phyloP scores from a whole-genome alignment of 805 yeast species.

The Helenozyma baotianmanensis region DNA sequence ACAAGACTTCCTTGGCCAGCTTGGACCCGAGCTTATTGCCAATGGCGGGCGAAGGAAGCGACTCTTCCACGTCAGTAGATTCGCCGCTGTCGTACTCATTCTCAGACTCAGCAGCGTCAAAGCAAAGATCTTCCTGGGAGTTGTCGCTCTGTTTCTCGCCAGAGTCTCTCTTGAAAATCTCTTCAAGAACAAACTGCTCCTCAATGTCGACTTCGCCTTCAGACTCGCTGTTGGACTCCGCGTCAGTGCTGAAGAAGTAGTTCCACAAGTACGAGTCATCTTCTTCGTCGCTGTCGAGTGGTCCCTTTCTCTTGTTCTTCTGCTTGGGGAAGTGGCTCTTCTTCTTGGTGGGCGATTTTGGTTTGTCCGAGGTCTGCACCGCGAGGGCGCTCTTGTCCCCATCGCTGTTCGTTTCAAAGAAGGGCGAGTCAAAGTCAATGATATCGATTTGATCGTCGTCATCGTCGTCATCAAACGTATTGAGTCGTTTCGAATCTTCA shows the following conservation, averaged over 20 bases:
- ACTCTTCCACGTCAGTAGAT: conserved; percentile 90
- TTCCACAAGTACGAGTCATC: conserved; percentile 74
- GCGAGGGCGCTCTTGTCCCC: conserved; percentile 4
- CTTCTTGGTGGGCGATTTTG: conserved; percentile 4
- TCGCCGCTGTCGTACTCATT: conserved; percentile 63
- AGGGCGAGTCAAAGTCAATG: conserved; percentile 31
- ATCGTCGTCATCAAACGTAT: conserved; percentile 19
- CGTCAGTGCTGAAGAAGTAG: conserved; percentile 55
- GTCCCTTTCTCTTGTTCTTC: conserved; percentile 16
- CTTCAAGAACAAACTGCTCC: conserved; percentile 18
- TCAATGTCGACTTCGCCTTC: conserved; percentile 20
- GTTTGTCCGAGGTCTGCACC: conserved; percentile 6
- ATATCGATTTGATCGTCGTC: conserved; percentile 36
- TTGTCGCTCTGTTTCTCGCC: conserved; percentile 16
- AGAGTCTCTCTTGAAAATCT: conserved; percentile 16
- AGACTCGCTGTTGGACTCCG: conserved; percentile 26
- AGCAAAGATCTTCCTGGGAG: conserved; percentile 26
- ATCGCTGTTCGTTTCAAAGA: conserved; percentile 15
- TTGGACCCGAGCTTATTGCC: conserved; percentile 57
- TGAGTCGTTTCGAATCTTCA: conserved; percentile 17
- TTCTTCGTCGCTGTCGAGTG: conserved; percentile 40
- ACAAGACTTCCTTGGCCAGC: conserved; percentile 89
- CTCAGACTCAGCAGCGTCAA: conserved; percentile 18
- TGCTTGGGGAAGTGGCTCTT: conserved; percentile 6
- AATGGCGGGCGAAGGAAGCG: conserved; percentile 65